Evolutionary conservation across 2,329 filamentous ascomycete genomes (phyloP).

Genomic region (Sporothrix protearum): DNA sequence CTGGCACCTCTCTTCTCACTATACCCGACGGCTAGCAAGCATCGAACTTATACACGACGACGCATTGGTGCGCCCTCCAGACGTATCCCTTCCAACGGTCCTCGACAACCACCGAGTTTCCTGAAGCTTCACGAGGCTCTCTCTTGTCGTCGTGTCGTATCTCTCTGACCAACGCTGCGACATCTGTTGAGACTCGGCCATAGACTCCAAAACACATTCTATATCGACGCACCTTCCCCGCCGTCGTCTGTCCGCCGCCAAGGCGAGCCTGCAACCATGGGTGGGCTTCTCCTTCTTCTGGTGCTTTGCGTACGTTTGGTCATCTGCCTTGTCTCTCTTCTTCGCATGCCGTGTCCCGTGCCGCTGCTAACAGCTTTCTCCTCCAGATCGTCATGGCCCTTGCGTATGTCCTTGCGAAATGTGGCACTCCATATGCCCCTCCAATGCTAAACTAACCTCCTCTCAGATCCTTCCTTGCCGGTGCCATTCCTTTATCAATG

Average conservation of each 20-base stretch:
- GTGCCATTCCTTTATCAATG: conserved; percentile 85
- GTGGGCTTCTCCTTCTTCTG: conserved; percentile 36
- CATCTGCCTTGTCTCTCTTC: background rate
- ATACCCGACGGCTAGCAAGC: background rate
- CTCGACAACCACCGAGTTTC: background rate
- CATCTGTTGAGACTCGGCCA: too few species aligned
- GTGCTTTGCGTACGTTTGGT: conserved; percentile 34
- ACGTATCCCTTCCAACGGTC: background rate
- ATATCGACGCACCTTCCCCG: background rate
- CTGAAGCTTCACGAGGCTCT: conserved; percentile 3
- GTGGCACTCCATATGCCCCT: conserved; percentile 8
- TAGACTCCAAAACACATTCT: background rate
- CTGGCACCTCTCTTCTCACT: background rate
- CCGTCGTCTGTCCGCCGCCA: conserved; percentile 15
- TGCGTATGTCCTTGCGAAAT: conserved; percentile 44
- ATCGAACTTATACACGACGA: background rate
- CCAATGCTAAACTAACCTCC: background rate
- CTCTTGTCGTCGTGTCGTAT: background rate
- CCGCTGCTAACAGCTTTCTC: conserved; percentile 28
- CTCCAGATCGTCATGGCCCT: conserved; percentile 55
- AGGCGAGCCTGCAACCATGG: conserved; percentile 31
- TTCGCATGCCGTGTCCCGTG: background rate
- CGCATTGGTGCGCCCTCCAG: background rate
- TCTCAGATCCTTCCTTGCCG: conserved; percentile 83
- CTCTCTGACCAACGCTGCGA: background rate